A percentile compares a stretch with the other conserved stretches of the same genome.
These are phyloP conservation scores for Plantago major DNA, from an alignment of 257 asterid genomes.

Conservation along the genomic window DNA sequence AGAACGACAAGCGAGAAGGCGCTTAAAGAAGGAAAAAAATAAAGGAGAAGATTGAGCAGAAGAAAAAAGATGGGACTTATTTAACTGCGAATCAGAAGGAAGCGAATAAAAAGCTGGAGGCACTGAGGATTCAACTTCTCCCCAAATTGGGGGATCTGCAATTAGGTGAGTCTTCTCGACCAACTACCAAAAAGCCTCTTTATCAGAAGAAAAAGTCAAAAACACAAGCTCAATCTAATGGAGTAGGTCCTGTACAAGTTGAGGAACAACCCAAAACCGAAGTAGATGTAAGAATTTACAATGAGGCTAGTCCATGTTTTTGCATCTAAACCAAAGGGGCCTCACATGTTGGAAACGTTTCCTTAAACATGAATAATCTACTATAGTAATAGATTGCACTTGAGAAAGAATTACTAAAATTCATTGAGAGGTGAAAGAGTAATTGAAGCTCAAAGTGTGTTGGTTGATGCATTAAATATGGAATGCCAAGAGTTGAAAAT, in stretches of 20 bases:
- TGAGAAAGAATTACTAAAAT: no score
- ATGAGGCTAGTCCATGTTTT: no score
- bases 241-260: slow-evolving; percentile 39
- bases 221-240: slow-evolving; percentile 60
- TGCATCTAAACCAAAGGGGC: no score
- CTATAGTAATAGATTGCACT: no score
- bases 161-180: slow-evolving; percentile 46
- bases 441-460: no score
- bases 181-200: slow-evolving; percentile 60
- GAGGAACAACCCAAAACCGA: slow-evolving; percentile 38
- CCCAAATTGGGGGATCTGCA: slow-evolving; percentile 53
- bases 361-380: no score
- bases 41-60: slow-evolving; percentile 76
- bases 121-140: slow-evolving; percentile 81
- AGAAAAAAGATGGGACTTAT: slow-evolving; percentile 78
- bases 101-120: slow-evolving; percentile 84
- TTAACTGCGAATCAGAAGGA: slow-evolving; percentile 87
- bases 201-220: slow-evolving; percentile 72
- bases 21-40: slow-evolving; percentile 83
- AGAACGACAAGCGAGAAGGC: slow-evolving; percentile 72
- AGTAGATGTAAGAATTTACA: no score
- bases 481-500: no score
- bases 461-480: no score
- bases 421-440: no score
- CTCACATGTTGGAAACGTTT: no score